Evolutionary conservation across 495 filamentous ascomycete species (phyloP).

Genomic region (Penicillium argentinense): DNA sequence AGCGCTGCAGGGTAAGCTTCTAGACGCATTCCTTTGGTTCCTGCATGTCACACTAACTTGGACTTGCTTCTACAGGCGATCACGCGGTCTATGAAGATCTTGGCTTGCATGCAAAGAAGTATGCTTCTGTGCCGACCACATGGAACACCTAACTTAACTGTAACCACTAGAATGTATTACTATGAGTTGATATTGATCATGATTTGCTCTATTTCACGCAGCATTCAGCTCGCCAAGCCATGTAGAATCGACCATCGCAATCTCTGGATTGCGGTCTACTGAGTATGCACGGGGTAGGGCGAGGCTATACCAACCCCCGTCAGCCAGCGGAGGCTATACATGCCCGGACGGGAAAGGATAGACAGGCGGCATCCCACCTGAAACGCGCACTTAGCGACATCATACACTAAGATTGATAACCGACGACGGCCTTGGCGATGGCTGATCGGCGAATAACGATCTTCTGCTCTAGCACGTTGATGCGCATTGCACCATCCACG

Average conservation of each 20-base stretch:
- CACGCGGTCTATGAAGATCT: conserved; percentile 56
- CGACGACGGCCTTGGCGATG: conserved; percentile 11
- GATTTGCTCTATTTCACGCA: no score
- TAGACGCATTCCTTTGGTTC: background rate
- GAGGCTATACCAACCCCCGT: background rate
- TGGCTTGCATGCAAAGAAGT: conserved; percentile 50
- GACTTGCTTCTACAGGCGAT: conserved; percentile 35
- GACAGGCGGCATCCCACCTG: background rate
- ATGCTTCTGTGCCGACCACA: conserved; percentile 48
- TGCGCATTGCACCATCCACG: no score
- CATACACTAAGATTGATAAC: conserved; percentile 7
- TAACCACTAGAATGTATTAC: no score
- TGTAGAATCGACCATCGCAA: no score
- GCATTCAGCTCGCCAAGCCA: no score
- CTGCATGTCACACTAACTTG: background rate
- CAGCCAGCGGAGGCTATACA: conserved; percentile 4
- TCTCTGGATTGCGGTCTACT: no score
- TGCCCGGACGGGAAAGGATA: conserved; percentile 1
- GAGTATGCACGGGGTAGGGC: no score
- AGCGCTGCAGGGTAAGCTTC: conserved; percentile 49
- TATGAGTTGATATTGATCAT: no score
- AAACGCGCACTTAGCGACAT: background rate
- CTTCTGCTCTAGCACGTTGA: conserved; percentile 11
- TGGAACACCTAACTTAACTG: conserved; percentile 40
- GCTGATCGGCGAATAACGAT: conserved; percentile 14